phyloP scores from a whole-genome alignment of 1,284 basidiomycete species.

The Ganoderma lucidum region DNA sequence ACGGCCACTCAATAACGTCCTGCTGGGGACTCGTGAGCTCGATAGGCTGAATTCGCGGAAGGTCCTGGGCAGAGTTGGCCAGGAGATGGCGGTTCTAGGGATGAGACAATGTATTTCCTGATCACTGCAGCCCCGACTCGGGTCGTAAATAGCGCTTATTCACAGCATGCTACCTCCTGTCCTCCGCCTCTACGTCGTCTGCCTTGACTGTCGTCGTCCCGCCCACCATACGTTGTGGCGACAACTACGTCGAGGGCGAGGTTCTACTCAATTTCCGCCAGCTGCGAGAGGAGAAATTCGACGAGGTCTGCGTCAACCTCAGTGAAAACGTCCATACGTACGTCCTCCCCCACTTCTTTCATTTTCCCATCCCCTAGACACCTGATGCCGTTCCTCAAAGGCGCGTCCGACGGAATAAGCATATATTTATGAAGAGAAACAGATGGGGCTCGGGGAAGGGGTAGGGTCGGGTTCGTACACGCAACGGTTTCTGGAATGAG shows the following conservation, averaged over 20 bases:
- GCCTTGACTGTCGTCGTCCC: slow-evolving; percentile 5
- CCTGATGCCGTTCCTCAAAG: background rate
- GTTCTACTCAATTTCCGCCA: slow-evolving; percentile 19
- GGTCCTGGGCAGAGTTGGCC: too few species aligned
- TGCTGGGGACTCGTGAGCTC: too few species aligned
- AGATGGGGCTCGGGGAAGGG: background rate
- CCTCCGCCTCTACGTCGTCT: background rate
- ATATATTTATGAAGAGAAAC: background rate
- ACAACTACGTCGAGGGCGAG: slow-evolving; percentile 19
- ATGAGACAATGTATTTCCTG: background rate
- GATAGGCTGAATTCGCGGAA: too few species aligned
- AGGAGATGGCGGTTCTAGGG: too few species aligned
- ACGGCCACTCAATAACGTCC: too few species aligned
- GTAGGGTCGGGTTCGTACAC: too few species aligned
- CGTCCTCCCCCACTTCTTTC: background rate
- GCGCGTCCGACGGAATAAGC: background rate
- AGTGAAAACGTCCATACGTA: slow-evolving; percentile 12
- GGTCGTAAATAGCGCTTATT: background rate
- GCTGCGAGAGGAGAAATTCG: slow-evolving; percentile 19
- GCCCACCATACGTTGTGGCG: background rate
- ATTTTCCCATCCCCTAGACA: background rate
- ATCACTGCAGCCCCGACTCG: background rate
- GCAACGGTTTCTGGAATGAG: too few species aligned
- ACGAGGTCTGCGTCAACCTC: slow-evolving; percentile 18
- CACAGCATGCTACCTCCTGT: background rate